phyloP scores from a whole-genome alignment of 2,329 filamentous ascomycete species.

The Apiospora koreana region DNA sequence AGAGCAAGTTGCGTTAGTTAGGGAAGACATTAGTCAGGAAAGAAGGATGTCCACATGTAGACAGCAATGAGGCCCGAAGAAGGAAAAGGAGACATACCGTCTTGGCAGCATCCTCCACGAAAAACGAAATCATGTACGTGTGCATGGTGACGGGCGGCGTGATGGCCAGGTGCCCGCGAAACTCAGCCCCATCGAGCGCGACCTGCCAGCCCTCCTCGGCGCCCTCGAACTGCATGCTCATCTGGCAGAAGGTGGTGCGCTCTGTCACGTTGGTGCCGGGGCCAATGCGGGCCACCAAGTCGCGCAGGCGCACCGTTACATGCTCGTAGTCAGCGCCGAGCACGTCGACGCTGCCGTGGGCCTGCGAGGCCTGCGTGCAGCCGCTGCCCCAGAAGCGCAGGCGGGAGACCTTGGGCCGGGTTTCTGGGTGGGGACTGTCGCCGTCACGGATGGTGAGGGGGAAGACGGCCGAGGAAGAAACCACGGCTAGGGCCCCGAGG shows the following conservation, averaged over 20 bases:
- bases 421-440: rapidly evolving
- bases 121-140: neutral
- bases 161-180: neutral
- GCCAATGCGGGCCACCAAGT: neutral
- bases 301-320: neutral
- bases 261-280: conserved; percentile 1
- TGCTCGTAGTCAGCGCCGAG: neutral
- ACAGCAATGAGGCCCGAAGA: too few species aligned
- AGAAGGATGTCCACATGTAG: too few species aligned
- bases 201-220: neutral
- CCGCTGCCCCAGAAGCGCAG: neutral
- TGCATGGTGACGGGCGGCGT: neutral
- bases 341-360: neutral
- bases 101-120: neutral
- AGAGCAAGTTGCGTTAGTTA: neutral
- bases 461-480: too few species aligned
- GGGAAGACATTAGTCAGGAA: neutral
- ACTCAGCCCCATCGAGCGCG: neutral
- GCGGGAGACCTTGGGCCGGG: neutral
- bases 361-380: neutral
- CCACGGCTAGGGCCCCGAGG: too few species aligned
- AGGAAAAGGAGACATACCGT: neutral
- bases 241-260: neutral
- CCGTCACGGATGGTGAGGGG: too few species aligned
- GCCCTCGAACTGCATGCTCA: neutral